phyloP scores from a whole-genome alignment of 305 asterid genomes.

The Fraxinus paxiana region DNA sequence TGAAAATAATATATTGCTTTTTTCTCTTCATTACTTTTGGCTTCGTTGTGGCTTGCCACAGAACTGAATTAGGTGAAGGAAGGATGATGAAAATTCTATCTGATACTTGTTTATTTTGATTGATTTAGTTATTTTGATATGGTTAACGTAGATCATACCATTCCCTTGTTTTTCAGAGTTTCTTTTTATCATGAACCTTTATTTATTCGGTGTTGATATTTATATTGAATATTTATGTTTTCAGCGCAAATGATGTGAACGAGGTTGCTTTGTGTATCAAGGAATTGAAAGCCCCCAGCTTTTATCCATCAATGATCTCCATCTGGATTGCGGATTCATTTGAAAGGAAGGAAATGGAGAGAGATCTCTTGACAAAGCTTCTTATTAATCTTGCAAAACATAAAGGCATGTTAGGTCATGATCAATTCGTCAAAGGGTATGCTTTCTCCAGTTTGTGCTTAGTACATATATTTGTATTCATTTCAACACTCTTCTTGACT shows the following conservation, averaged over 20 bases:
- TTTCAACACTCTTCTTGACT: background rate
- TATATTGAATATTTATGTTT: background rate
- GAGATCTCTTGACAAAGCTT: constrained; percentile 41
- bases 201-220: background rate
- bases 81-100: background rate
- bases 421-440: constrained; percentile 40
- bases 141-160: background rate
- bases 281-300: constrained; percentile 41
- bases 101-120: background rate
- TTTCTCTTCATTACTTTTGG: background rate
- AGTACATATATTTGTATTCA: background rate
- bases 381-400: constrained; percentile 37
- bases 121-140: background rate
- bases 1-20: background rate
- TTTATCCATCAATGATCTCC: constrained; percentile 47
- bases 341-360: constrained; percentile 48
- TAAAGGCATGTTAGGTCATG: constrained; percentile 28
- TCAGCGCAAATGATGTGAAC: constrained; percentile 46
- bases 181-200: background rate
- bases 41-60: background rate
- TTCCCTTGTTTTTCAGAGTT: background rate
- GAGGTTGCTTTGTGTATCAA: constrained; percentile 44
- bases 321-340: constrained; percentile 48
- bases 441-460: background rate
- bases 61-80: background rate